Conservation (phyloP, 1,284 basidiomycete species). For the Naganishia sp. region DNA sequence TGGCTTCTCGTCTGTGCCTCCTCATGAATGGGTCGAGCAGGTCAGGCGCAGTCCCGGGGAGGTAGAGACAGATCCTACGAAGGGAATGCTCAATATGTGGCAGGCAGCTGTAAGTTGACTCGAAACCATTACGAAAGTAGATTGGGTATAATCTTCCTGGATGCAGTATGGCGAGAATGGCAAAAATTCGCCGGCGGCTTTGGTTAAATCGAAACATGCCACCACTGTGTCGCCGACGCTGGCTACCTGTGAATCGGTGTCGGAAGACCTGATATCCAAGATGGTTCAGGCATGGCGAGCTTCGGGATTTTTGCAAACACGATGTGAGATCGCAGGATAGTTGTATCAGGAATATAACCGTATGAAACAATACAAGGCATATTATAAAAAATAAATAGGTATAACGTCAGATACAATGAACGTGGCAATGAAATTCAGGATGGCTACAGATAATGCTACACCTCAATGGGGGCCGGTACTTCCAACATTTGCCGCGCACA, state of each 20-base stretch:
- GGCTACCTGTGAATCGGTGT: conserved; percentile 29
- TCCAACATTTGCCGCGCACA: conserved; percentile 16
- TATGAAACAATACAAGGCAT: background rate
- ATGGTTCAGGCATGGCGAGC: conserved; percentile 41
- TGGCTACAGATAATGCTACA: background rate
- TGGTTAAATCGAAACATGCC: conserved; percentile 36
- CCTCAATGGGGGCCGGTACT: conserved; percentile 12
- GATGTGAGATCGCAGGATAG: background rate
- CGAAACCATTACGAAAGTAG: background rate
- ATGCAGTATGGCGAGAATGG: conserved; percentile 33
- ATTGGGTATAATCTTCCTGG: background rate
- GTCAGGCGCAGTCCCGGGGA: conserved; percentile 37
- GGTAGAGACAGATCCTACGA: conserved; percentile 37
- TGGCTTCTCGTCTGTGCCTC: conserved; percentile 38
- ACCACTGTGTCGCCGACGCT: conserved; percentile 34
- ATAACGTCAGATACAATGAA: background rate
- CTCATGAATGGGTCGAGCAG: conserved; percentile 45
- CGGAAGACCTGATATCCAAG: conserved; percentile 28
- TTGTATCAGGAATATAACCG: background rate
- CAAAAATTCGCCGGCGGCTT: background rate
- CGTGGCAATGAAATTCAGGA: background rate
- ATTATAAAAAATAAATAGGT: background rate
- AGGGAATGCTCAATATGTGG: conserved; percentile 44
- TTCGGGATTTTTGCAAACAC: conserved; percentile 36
- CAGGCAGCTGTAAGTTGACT: conserved; percentile 37